These are phyloP conservation scores for Daedaleopsis nitida DNA, from an alignment of 768 basidiomycete species.

Conservation along the genomic window DNA sequence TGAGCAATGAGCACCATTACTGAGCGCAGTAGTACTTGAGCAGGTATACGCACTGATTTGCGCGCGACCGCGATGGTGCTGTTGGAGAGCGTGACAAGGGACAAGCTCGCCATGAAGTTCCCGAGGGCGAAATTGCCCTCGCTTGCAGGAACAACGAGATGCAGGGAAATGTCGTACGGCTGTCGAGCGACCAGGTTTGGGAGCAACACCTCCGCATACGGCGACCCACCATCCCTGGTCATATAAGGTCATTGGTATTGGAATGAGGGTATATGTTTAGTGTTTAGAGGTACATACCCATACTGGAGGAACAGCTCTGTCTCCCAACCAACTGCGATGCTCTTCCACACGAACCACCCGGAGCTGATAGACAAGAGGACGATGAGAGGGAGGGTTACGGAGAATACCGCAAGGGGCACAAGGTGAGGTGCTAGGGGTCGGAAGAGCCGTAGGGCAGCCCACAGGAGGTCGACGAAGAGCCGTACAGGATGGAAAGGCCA, in stretches of 20 bases:
- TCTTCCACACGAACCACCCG: slow-evolving; percentile 77
- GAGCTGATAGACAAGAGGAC: slow-evolving; percentile 62
- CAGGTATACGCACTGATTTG: slow-evolving; percentile 56
- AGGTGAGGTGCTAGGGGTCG: slow-evolving; percentile 62
- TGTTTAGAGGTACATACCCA: slow-evolving; percentile 49
- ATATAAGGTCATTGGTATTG: not conserved
- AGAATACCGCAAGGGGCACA: slow-evolving; percentile 64
- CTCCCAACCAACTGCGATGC: slow-evolving; percentile 70
- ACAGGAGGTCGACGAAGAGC: slow-evolving; percentile 27
- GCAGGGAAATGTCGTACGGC: slow-evolving; percentile 74
- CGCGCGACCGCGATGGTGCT: slow-evolving; percentile 62
- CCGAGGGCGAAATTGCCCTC: slow-evolving; percentile 73
- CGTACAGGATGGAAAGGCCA: slow-evolving; percentile 28
- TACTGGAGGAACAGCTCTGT: slow-evolving; percentile 74
- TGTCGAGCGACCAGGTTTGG: slow-evolving; percentile 59
- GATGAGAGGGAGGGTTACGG: slow-evolving; percentile 63
- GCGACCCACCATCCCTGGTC: slow-evolving; percentile 61
- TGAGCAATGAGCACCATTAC: not conserved
- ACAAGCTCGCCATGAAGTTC: slow-evolving; percentile 81
- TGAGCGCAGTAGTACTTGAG: not conserved
- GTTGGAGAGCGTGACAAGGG: slow-evolving; percentile 59
- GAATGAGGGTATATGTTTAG: not conserved
- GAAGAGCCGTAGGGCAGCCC: slow-evolving; percentile 36
- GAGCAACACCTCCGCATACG: slow-evolving; percentile 61
- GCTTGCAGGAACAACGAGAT: slow-evolving; percentile 63